Conservation (phyloP, 148 eudicot genomes). For the Chenopodium suecicum region DNA sequence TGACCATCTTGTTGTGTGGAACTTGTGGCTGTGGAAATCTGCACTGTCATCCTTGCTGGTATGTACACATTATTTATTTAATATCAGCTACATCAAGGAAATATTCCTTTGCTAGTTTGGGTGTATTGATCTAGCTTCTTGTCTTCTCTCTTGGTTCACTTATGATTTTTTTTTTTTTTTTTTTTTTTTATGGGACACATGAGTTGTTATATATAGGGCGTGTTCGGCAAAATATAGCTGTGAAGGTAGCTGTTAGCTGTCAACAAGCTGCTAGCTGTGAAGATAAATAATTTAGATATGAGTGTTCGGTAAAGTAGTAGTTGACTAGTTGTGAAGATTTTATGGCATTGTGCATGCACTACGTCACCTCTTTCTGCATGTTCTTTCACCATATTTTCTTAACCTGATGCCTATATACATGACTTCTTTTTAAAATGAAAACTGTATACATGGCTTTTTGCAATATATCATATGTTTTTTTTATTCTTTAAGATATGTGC, state of each 20-base stretch:
- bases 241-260: background rate
- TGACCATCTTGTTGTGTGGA: constrained; percentile 83
- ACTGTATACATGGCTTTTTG: no score
- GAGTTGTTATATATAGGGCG: no score
- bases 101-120: background rate
- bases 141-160: background rate
- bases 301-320: no score
- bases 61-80: constrained; percentile 15
- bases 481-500: constrained; percentile 60
- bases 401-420: no score
- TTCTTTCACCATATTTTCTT: background rate
- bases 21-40: constrained; percentile 98
- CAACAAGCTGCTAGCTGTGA: background rate
- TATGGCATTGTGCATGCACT: background rate
- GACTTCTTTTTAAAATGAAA: no score
- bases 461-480: background rate
- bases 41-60: constrained; percentile 94
- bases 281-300: background rate
- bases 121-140: background rate
- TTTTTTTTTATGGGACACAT: no score
- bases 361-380: background rate
- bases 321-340: background rate
- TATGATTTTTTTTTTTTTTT: no score
- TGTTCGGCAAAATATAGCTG: no score
- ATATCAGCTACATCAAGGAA: background rate